Conservation (phyloP, 495 filamentous ascomycete genomes). For the Xylaria bambusicola region DNA sequence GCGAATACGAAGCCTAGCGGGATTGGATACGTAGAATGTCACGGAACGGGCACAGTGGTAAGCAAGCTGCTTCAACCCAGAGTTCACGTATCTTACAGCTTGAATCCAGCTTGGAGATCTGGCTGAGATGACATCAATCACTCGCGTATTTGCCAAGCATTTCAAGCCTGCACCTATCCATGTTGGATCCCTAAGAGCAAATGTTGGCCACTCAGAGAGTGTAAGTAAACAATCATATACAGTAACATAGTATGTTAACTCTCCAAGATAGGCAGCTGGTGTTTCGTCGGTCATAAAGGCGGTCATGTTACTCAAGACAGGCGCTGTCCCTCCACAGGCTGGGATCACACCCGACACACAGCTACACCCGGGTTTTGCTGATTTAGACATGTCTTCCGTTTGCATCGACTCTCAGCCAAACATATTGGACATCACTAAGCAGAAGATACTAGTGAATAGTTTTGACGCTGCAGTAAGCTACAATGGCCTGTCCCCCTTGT, state of each 20-base stretch:
- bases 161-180: constrained; percentile 63
- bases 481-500: too few species aligned
- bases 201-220: constrained; percentile 62
- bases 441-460: constrained; percentile 55
- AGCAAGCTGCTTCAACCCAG: constrained; percentile 45
- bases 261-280: constrained; percentile 67
- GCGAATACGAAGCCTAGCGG: constrained; percentile 60
- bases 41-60: constrained; percentile 69
- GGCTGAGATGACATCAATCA: constrained; percentile 64
- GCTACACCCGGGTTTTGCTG: constrained; percentile 62
- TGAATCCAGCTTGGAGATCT: constrained; percentile 56
- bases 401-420: constrained; percentile 55
- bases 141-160: constrained; percentile 62
- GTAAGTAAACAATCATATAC: neutral
- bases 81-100: neutral
- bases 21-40: constrained; percentile 69
- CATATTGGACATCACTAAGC: constrained; percentile 50
- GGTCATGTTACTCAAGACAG: constrained; percentile 70
- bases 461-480: constrained; percentile 49
- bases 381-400: constrained; percentile 61
- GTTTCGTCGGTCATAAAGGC: constrained; percentile 71
- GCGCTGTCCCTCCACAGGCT: constrained; percentile 73
- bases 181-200: constrained; percentile 74
- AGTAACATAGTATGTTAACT: neutral
- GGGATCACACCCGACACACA: constrained; percentile 66